Conservation (phyloP, 495 filamentous ascomycete genomes). For the Penicillium salamii region DNA sequence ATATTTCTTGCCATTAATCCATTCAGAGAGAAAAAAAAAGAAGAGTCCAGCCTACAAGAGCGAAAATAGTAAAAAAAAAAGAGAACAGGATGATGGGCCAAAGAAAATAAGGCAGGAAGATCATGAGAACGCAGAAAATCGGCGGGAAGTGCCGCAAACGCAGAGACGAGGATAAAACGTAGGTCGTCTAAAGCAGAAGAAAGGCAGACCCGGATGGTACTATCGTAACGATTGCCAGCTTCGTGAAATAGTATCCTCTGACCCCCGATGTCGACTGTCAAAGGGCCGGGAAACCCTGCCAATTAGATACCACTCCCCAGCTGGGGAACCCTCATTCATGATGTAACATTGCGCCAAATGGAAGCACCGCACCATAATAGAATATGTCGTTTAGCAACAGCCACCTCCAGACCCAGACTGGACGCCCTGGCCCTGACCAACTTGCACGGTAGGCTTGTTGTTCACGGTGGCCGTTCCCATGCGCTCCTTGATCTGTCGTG, state of each 20-base stretch:
- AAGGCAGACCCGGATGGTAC: constrained; percentile 20
- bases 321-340: constrained; percentile 24
- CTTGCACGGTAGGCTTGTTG: constrained; percentile 97
- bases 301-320: constrained; percentile 18
- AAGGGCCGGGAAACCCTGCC: constrained; percentile 15
- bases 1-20: constrained; percentile 41
- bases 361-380: constrained; percentile 26
- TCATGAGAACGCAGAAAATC: constrained; percentile 22
- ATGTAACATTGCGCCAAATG: constrained; percentile 33
- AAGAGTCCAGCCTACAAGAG: constrained; percentile 37
- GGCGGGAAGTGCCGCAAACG: constrained; percentile 29
- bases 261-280: constrained; percentile 17
- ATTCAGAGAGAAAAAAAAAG: constrained; percentile 35
- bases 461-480: constrained; percentile 98
- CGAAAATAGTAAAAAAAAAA: constrained; percentile 10
- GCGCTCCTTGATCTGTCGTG: constrained; percentile 98
- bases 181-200: constrained; percentile 42
- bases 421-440: constrained; percentile 90
- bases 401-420: constrained; percentile 85
- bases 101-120: constrained; percentile 25
- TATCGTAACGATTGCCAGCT: constrained; percentile 18
- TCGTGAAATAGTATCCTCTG: constrained; percentile 7
- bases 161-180: constrained; percentile 26
- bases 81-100: constrained; percentile 26
- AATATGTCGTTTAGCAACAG: constrained; percentile 74